Percentiles rank a stretch among this genome's conserved stretches.
Evolutionary conservation across 2,329 filamentous ascomycete genomes (phyloP).

Genomic region (Ilyonectria destructans): DNA sequence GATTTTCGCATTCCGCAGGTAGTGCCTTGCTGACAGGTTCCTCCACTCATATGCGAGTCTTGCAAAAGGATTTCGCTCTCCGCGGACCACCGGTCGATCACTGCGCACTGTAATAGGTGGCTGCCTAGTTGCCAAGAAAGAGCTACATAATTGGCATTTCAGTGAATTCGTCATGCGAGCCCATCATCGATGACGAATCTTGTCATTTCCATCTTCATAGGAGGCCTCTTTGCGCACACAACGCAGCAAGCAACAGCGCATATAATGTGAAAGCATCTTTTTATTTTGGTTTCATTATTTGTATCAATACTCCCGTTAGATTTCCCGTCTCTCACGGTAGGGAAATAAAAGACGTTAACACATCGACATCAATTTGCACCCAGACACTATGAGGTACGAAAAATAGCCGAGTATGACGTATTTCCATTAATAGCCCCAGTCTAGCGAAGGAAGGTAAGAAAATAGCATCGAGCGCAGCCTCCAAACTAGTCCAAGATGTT

Average conservation of each 20-base stretch:
- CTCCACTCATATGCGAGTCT: too few relatives aligned
- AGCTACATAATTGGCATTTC: background rate
- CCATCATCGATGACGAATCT: background rate
- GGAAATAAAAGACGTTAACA: background rate
- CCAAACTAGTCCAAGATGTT: background rate
- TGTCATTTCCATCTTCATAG: background rate
- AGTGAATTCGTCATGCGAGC: background rate
- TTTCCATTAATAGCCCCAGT: background rate
- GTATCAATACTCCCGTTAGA: too few relatives aligned
- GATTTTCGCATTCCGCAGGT: too few relatives aligned
- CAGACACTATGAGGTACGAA: background rate
- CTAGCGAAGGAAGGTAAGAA: conserved; percentile 4
- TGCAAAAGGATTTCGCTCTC: background rate
- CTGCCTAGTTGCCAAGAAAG: background rate
- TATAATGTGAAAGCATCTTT: too few relatives aligned
- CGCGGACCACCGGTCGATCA: background rate
- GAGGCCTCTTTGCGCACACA: background rate
- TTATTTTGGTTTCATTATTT: too few relatives aligned
- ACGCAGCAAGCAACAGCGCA: background rate
- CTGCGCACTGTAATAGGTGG: background rate
- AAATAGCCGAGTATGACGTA: background rate
- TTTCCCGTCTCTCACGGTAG: too few relatives aligned
- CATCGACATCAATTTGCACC: background rate
- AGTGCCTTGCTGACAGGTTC: too few relatives aligned
- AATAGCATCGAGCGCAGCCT: background rate